Conservation (phyloP, 1,284 basidiomycete genomes). For the Cryptococcus deneoformans region DNA sequence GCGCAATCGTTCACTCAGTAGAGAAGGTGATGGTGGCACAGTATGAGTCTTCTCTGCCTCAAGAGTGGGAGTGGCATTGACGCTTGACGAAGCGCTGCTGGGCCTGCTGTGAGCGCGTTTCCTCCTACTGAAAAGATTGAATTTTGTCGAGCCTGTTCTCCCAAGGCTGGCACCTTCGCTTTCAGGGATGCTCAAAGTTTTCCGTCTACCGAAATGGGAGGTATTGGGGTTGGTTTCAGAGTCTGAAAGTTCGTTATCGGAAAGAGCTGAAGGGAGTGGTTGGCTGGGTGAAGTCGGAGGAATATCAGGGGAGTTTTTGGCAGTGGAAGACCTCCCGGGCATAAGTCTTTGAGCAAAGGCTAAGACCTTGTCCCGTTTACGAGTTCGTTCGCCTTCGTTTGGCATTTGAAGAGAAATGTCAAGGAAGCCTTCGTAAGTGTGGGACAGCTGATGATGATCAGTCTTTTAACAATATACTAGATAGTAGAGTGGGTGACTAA, state of each 20-base stretch:
- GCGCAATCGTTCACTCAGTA: slow-evolving; percentile 2
- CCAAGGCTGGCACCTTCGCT: slow-evolving; percentile 13
- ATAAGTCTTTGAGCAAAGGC: slow-evolving; percentile 62
- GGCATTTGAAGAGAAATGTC: slow-evolving; percentile 84
- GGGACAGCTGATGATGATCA: slow-evolving; percentile 61
- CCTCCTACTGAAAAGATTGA: slow-evolving; percentile 34
- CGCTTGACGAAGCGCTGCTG: slow-evolving; percentile 9
- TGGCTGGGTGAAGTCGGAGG: too few relatives aligned
- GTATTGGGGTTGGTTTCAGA: slow-evolving; percentile 11
- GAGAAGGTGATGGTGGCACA: slow-evolving; percentile 1
- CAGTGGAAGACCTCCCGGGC: slow-evolving; percentile 18
- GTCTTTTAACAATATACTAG: background rate
- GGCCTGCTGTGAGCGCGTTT: slow-evolving; percentile 23
- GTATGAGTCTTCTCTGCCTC: background rate
- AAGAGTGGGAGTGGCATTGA: background rate
- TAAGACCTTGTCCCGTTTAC: slow-evolving; percentile 63
- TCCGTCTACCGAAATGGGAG: slow-evolving; percentile 8
- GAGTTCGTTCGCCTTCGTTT: slow-evolving; percentile 51
- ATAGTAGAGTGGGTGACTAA: background rate
- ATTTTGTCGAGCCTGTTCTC: slow-evolving; percentile 18
- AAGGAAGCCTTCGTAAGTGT: slow-evolving; percentile 89
- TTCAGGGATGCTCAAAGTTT: slow-evolving; percentile 19
- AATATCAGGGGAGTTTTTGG: slow-evolving; percentile 6
- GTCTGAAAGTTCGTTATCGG: slow-evolving; percentile 40
- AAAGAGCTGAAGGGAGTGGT: slow-evolving; percentile 13